Evolutionary conservation across 306 rosid genomes (phyloP).

Genomic region (Medicago lupulina): DNA sequence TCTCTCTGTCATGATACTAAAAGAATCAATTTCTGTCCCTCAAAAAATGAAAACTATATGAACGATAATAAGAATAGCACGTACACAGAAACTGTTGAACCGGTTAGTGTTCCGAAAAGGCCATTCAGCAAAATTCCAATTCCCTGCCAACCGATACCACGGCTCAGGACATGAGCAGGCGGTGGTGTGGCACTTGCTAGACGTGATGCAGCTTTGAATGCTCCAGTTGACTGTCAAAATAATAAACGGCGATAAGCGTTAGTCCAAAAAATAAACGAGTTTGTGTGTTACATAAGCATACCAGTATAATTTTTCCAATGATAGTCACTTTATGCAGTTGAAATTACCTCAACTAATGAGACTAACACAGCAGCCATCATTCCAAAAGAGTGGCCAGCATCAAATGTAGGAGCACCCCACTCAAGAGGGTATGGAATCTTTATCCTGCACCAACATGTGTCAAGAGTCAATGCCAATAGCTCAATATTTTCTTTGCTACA

Average conservation of each 20-base stretch:
- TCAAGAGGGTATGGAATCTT: constrained; percentile 97
- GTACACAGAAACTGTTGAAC: constrained; percentile 89
- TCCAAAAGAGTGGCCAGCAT: constrained; percentile 92
- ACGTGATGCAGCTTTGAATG: constrained; percentile 95
- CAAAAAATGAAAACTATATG: constrained; percentile 12
- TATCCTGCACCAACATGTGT: constrained; percentile 64
- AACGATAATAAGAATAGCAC: constrained; percentile 33
- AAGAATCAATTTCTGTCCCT: constrained; percentile 24
- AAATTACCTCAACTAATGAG: constrained; percentile 87
- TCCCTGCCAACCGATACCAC: constrained; percentile 99
- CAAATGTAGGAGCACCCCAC: constrained; percentile 99
- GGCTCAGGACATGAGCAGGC: constrained; percentile 94
- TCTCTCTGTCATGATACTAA: constrained; percentile 66
- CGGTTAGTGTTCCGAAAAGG: constrained; percentile 86
- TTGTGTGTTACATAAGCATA: neutral
- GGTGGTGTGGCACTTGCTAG: constrained; percentile 98
- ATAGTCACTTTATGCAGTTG: neutral
- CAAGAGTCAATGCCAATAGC: constrained; percentile 23
- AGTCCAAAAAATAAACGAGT: neutral
- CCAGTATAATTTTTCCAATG: neutral
- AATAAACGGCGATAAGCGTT: neutral
- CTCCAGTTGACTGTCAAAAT: constrained; percentile 83
- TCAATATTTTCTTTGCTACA: constrained; percentile 26
- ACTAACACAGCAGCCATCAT: constrained; percentile 99
- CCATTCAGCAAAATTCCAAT: constrained; percentile 89